Base-by-base conservation (phyloP, 371 early-diverging fungal species). In the Lichtheimia corymbifera region DNA sequence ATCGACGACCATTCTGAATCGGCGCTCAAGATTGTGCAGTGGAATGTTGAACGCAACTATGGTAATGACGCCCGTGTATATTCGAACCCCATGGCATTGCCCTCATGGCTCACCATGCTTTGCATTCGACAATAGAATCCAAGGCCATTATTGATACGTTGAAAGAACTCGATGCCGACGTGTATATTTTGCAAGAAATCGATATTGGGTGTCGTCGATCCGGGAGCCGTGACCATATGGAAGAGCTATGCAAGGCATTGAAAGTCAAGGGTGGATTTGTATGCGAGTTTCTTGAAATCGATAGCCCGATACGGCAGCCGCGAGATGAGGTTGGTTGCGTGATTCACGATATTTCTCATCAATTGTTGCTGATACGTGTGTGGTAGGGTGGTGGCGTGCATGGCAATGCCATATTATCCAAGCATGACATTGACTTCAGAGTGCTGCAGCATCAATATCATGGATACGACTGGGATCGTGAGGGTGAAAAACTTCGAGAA, bases 371-470 rank as follows among this genome's bases (percentile, higher is more conserved):
- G 17, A 25, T 43, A 11, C 59, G 20, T 47, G 20, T 50, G 9
- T 35, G 35, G 9, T 22, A 88, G 78, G 93, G 93, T 20, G 92
- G 93, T 11, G 93, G 93, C 3, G 68, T 90, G 2, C 93, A 93
- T 68, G 93, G 92, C 3, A 93, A 93, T 67, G 92, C 93, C 0
- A 89, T 93, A n/a, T 69, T 88, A 45, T 84, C 88, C 4, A 87
- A 80, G 59, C 82, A 83, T 64, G 88, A 88, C 55, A 69, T 93
- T 63, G 73, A 73, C 4, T 83, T 87, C 53, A 67, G 86, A 17
- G 83, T 81, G 4, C 50, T 91, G n/a, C 74, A 84, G 41, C 91
- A 91, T 71, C 71, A 76, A 35, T 81, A 85, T 63, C 88, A 91
- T 69, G 83, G 87, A 4, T 85, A 76, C 47, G 77, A 92, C 66